These are phyloP conservation scores for Blastocystis sp. DNA, from an alignment of 352 stramenopile species.

Conservation along the genomic window DNA sequence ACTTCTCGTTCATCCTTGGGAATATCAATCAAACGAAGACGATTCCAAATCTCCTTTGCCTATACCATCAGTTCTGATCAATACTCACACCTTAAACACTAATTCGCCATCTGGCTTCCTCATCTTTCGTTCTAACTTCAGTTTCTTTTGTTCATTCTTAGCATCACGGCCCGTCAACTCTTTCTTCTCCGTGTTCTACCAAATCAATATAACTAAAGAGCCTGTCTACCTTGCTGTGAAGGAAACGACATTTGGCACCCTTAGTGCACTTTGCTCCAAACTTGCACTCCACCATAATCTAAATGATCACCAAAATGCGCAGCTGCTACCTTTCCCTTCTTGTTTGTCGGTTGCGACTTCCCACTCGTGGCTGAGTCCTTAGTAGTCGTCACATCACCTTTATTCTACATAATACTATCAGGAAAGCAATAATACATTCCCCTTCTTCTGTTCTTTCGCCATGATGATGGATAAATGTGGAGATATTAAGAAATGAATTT, in stretches of 20 bases:
- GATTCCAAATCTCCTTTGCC: slow-evolving; percentile 61
- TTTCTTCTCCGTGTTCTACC: slow-evolving; percentile 30
- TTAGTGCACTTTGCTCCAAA: slow-evolving; percentile 44
- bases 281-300: slow-evolving; percentile 60
- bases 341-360: background rate
- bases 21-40: slow-evolving; percentile 31
- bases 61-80: background rate
- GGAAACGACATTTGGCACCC: slow-evolving; percentile 49
- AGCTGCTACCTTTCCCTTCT: background rate
- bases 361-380: background rate
- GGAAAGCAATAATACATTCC: background rate
- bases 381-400: background rate
- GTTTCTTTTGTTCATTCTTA: slow-evolving; percentile 57
- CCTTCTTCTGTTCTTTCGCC: background rate
- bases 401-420: background rate
- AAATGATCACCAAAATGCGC: background rate
- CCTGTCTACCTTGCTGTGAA: background rate
- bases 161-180: slow-evolving; percentile 13
- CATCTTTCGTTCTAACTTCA: slow-evolving; percentile 45
- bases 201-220: background rate
- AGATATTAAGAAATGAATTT: background rate
- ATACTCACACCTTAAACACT: slow-evolving; percentile 27
- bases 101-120: slow-evolving; percentile 42
- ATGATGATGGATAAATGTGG: slow-evolving; percentile 27
- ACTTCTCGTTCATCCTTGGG: slow-evolving; percentile 25